Percentiles rank a stretch among this genome's conserved stretches.
Evolutionary conservation across 208 protist genomes (phyloP).

Genomic region (Crithidia fasciculata): DNA sequence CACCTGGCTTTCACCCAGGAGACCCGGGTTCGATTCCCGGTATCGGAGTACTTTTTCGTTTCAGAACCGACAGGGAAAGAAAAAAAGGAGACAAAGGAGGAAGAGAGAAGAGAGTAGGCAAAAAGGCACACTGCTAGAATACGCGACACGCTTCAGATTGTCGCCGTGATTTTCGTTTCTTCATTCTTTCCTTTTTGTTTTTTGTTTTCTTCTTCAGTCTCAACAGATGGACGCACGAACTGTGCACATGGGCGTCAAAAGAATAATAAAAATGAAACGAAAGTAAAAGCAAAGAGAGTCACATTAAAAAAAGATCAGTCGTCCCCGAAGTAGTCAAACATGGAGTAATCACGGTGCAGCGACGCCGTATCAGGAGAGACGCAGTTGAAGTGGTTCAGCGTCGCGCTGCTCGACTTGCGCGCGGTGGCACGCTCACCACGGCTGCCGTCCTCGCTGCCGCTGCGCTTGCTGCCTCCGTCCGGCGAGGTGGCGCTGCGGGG

Average conservation of each 20-base stretch:
- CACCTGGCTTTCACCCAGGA: constrained; percentile 77
- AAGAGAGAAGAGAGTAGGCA: no score
- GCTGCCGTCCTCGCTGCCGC: background rate
- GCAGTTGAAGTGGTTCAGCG: constrained; percentile 8
- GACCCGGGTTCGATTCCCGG: constrained; percentile 81
- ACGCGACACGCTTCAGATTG: no score
- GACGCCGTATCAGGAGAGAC: background rate
- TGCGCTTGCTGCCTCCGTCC: background rate
- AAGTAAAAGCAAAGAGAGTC: background rate
- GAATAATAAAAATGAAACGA: no score
- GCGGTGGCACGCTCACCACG: background rate
- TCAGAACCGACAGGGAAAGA: background rate
- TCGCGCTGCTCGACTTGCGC: constrained; percentile 17
- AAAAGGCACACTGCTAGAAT: no score
- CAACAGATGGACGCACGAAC: no score
- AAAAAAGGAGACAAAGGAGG: background rate
- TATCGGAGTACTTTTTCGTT: constrained; percentile 46
- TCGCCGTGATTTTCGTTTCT: no score
- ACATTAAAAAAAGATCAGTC: background rate
- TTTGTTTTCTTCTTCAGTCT: no score
- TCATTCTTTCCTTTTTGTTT: no score
- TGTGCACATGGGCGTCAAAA: no score
- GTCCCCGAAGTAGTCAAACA: constrained; percentile 1
- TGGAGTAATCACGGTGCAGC: constrained; percentile 1
- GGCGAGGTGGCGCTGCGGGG: background rate